Evolutionary conservation across 805 yeast species (phyloP).

Genomic region (Candida vaughaniae): DNA sequence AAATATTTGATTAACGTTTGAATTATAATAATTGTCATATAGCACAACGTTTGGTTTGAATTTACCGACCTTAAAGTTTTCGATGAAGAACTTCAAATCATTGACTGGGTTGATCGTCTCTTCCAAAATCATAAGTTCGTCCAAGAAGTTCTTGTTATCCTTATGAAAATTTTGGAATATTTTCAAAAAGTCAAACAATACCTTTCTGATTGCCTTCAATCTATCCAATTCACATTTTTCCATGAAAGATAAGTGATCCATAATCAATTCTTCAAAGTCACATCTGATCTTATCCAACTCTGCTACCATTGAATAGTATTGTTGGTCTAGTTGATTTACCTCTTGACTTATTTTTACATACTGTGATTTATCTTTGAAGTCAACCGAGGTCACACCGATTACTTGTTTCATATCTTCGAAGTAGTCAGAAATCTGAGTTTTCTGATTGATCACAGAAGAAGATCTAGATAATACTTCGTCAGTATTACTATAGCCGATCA

Average conservation of each 20-base stretch:
- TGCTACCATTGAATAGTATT: constrained; percentile 46
- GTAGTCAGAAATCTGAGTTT: constrained; percentile 25
- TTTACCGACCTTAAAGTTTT: constrained; percentile 68
- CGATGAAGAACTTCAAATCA: constrained; percentile 66
- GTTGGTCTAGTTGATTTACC: constrained; percentile 53
- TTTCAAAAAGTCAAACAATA: constrained; percentile 68
- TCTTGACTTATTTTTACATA: constrained; percentile 55
- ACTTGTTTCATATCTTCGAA: constrained; percentile 46
- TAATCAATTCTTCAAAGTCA: constrained; percentile 67
- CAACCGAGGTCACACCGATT: constrained; percentile 42
- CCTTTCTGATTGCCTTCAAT: constrained; percentile 71
- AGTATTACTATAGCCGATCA: constrained; percentile 26
- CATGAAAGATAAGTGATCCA: constrained; percentile 74
- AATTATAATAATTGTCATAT: constrained; percentile 78
- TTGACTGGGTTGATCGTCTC: constrained; percentile 68
- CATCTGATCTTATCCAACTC: constrained; percentile 67
- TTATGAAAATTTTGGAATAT: constrained; percentile 61
- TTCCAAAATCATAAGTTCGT: constrained; percentile 61
- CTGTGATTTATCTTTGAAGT: constrained; percentile 50
- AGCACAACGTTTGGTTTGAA: constrained; percentile 70
- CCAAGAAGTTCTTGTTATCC: constrained; percentile 56
- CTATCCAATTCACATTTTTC: constrained; percentile 82
- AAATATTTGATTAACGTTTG: constrained; percentile 66
- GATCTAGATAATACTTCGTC: constrained; percentile 7
- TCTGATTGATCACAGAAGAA: constrained; percentile 8